These are phyloP conservation scores for Stagonosporopsis cucurbitacearum DNA, from an alignment of 2,329 filamentous ascomycete genomes.

Conservation along the genomic window DNA sequence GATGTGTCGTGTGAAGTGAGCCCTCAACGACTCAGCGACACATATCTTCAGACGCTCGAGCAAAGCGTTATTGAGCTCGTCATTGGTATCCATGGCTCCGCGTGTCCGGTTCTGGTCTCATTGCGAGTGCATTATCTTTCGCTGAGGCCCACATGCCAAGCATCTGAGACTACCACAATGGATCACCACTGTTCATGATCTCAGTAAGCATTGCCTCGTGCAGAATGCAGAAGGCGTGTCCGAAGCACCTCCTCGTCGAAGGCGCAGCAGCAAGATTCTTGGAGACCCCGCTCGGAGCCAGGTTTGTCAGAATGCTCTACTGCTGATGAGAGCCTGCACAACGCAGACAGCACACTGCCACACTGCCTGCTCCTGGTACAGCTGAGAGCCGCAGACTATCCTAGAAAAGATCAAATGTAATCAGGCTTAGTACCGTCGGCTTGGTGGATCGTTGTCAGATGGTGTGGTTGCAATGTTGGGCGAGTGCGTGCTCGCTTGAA, in stretches of 20 bases:
- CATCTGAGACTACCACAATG: conserved; percentile 4
- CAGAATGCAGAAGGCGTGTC: conserved; percentile 9
- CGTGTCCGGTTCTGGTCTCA: conserved; percentile 2
- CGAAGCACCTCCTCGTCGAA: conserved; percentile 7
- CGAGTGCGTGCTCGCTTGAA: conserved; percentile 27
- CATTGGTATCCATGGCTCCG: not conserved
- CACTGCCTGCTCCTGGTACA: conserved; percentile 30
- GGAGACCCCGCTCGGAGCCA: conserved; percentile 35
- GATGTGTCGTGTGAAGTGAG: not conserved
- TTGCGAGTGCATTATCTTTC: conserved; percentile 9
- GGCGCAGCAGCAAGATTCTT: conserved; percentile 15
- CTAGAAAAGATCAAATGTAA: conserved; percentile 22
- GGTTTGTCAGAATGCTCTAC: conserved; percentile 25
- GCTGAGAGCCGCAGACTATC: conserved; percentile 25
- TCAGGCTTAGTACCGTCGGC: conserved; percentile 26
- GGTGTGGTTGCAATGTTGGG: conserved; percentile 24
- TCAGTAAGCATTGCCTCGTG: conserved; percentile 14
- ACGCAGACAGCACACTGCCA: conserved; percentile 25
- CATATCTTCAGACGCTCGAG: not conserved
- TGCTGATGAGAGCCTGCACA: conserved; percentile 33
- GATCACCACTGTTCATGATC: conserved; percentile 17
- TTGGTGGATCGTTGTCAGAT: conserved; percentile 30
- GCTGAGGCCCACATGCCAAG: conserved; percentile 13
- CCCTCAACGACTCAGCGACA: not conserved
- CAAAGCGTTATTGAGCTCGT: not conserved